Percentiles rank a stretch among this genome's conserved stretches.
phyloP scores from a whole-genome alignment of 148 eudicot genomes.

The Euryodendron excelsum region DNA sequence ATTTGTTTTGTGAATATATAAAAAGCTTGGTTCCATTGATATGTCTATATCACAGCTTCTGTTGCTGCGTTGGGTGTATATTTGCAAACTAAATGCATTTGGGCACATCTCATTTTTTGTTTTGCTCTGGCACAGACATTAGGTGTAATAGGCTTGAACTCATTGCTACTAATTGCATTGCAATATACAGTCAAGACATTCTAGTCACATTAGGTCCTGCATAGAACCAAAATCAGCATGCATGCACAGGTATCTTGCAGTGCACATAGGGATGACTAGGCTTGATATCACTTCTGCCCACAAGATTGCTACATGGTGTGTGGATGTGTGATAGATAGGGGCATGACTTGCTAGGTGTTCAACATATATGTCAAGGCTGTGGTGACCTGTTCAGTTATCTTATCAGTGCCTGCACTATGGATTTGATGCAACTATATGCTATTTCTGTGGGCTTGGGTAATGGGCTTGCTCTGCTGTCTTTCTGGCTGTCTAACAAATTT shows the following conservation, averaged over 20 bases:
- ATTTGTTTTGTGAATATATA: not conserved
- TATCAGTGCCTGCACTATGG: not conserved
- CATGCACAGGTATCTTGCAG: not conserved
- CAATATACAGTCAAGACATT: not conserved
- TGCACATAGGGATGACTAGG: not conserved
- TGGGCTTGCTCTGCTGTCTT: not conserved
- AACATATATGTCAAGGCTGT: not conserved
- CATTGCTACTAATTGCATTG: not conserved
- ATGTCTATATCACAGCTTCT: not conserved
- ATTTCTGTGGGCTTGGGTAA: not conserved
- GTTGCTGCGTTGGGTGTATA: not conserved
- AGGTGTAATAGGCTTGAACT: not conserved
- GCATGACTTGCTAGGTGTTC: not conserved
- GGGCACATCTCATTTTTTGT: not conserved
- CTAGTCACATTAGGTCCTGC: not conserved
- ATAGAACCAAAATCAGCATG: not conserved
- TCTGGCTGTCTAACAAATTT: not conserved
- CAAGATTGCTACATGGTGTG: not conserved
- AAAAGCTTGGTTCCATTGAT: too few species aligned
- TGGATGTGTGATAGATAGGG: not conserved
- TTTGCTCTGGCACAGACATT: not conserved
- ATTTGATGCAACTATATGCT: not conserved
- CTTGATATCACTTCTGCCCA: not conserved
- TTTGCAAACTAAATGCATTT: not conserved
- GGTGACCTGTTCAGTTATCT: not conserved